phyloP scores from a whole-genome alignment of 208 protist genomes.

The Tetramitus jugosus region DNA sequence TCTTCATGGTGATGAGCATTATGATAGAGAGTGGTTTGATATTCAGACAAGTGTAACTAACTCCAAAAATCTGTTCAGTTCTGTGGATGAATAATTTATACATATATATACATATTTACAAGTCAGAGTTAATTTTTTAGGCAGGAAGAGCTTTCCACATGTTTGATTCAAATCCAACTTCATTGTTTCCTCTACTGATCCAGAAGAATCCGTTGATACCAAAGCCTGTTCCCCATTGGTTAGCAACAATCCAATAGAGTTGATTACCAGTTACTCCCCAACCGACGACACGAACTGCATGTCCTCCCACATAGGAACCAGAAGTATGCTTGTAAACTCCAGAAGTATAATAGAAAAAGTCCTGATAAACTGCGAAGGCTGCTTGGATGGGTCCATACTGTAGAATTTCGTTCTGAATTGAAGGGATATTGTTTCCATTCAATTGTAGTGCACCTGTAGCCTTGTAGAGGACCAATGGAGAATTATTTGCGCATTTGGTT shows the following conservation, averaged over 20 bases:
- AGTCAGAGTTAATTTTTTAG: too few relatives aligned
- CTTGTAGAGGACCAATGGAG: not conserved
- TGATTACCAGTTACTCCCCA: conserved; percentile 50
- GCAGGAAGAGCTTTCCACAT: too few relatives aligned
- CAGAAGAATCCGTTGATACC: too few relatives aligned
- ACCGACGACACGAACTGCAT: conserved; percentile 70
- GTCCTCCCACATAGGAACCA: conserved; percentile 56
- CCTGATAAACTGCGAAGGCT: too few relatives aligned
- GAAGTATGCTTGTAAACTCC: conserved; percentile 72
- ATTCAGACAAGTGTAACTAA: too few relatives aligned
- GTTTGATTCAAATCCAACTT: too few relatives aligned
- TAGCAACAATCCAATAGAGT: conserved; percentile 81
- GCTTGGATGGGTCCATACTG: conserved; percentile 68
- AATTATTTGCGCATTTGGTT: not conserved
- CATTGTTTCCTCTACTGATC: too few relatives aligned
- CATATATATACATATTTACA: too few relatives aligned
- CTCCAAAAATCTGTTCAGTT: too few relatives aligned
- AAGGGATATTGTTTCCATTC: not conserved
- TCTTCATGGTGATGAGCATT: not conserved
- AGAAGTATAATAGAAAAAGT: conserved; percentile 72
- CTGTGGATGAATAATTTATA: too few relatives aligned
- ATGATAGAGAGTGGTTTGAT: not conserved
- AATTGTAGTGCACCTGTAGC: not conserved
- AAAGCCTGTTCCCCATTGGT: too few relatives aligned
- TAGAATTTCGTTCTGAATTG: conserved; percentile 66